A percentile compares a stretch with the other conserved stretches of the same genome.
Evolutionary conservation across 805 yeast species (phyloP).

Genomic region (Sungouiozyma intestinalis): DNA sequence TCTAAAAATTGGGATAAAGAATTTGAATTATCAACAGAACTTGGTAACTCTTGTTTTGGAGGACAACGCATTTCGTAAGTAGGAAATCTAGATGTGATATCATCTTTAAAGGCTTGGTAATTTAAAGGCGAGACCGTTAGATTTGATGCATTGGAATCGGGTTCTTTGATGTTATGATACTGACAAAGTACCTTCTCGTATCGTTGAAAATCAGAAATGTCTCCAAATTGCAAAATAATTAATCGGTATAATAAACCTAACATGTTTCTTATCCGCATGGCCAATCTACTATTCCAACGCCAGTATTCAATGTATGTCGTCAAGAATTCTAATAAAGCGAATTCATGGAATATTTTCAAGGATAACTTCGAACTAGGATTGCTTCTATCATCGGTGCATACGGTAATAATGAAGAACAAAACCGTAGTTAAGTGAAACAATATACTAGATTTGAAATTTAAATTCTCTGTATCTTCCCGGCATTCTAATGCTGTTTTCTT

Average conservation of each 20-base stretch:
- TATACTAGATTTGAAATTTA: slow-evolving; percentile 12
- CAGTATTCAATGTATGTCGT: slow-evolving; percentile 49
- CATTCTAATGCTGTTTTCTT: slow-evolving; percentile 16
- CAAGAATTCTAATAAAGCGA: slow-evolving; percentile 34
- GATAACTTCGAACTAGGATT: slow-evolving; percentile 3
- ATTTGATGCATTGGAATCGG: slow-evolving; percentile 18
- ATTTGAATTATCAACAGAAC: slow-evolving; percentile 37
- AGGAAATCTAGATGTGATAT: slow-evolving; percentile 67
- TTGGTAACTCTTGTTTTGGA: slow-evolving; percentile 34
- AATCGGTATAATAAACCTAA: slow-evolving; percentile 44
- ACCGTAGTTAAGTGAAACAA: slow-evolving; percentile 21
- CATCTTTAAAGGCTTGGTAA: slow-evolving; percentile 70
- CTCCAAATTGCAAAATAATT: slow-evolving; percentile 56
- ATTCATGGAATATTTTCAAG: slow-evolving; percentile 10
- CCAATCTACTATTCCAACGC: slow-evolving; percentile 43
- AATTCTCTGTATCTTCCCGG: slow-evolving; percentile 14
- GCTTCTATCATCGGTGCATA: slow-evolving; percentile 8
- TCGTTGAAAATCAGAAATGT: slow-evolving; percentile 27
- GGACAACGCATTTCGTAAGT: slow-evolving; percentile 40
- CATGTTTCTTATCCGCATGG: slow-evolving; percentile 46
- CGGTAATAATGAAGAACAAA: slow-evolving; percentile 14
- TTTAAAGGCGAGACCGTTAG: slow-evolving; percentile 70
- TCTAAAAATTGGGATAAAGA: slow-evolving; percentile 52
- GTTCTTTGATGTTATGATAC: slow-evolving; percentile 28
- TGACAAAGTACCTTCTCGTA: slow-evolving; percentile 39